Conservation (phyloP, 1,139 yeast species). For the Suhomyces panamericanus region DNA sequence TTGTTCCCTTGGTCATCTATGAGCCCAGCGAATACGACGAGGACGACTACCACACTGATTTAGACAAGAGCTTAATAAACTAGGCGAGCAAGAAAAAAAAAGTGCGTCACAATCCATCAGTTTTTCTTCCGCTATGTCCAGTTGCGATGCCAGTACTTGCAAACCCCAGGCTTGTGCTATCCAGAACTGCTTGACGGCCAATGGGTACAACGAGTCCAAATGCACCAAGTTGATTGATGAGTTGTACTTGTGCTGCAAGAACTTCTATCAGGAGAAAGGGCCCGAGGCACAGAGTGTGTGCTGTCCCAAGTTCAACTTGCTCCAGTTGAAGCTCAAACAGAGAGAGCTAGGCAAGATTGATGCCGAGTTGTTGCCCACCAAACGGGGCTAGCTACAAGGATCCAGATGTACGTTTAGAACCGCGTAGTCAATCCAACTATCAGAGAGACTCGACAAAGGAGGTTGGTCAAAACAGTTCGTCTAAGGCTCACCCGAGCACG, state of each 20-base stretch:
- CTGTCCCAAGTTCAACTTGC: constrained; percentile 60
- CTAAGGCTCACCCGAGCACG: constrained; percentile 97
- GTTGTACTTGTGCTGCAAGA: constrained; percentile 60
- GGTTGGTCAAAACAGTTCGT: constrained; percentile 60
- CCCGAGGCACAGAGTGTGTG: constrained; percentile 58
- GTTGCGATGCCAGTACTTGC: constrained; percentile 46
- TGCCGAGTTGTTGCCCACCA: constrained; percentile 41
- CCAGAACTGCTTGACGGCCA: constrained; percentile 58
- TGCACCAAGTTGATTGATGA: constrained; percentile 60
- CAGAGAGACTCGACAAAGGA: constrained; percentile 57
- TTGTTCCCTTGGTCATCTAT: constrained; percentile 46
- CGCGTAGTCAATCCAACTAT: constrained; percentile 57
- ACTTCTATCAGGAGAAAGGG: constrained; percentile 55
- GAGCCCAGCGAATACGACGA: constrained; percentile 53
- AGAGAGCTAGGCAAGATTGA: constrained; percentile 53
- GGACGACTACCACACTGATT: constrained; percentile 48
- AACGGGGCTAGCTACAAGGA: constrained; percentile 7
- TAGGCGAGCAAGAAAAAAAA: constrained; percentile 9
- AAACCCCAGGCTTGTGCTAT: constrained; percentile 70
- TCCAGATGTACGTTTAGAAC: constrained; percentile 62
- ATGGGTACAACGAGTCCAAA: constrained; percentile 60
- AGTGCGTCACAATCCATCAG: constrained; percentile 2
- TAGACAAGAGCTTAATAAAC: constrained; percentile 29
- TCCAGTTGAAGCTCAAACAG: constrained; percentile 59
- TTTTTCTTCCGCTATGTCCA: constrained; percentile 7